A percentile compares a stretch with the other conserved stretches of the same genome.
Conservation (phyloP, 2,329 filamentous ascomycete genomes). For the Fusarium secorum region DNA sequence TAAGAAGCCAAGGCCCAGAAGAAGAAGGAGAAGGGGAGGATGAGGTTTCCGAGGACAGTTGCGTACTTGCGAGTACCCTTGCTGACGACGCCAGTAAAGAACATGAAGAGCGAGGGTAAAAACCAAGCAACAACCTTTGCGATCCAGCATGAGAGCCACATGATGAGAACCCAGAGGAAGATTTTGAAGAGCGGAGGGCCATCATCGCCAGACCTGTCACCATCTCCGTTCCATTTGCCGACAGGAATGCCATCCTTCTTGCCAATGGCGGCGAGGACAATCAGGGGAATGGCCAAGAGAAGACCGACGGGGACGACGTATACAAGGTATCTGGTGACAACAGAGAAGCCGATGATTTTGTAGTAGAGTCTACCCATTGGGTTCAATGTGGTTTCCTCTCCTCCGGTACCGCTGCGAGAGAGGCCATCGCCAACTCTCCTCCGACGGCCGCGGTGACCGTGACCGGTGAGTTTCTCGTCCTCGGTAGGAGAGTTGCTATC, state of each 20-base stretch:
- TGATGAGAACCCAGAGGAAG: constrained; percentile 73
- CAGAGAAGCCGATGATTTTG: constrained; percentile 69
- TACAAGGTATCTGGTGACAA: constrained; percentile 71
- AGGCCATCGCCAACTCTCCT: constrained; percentile 55
- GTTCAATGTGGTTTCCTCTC: constrained; percentile 67
- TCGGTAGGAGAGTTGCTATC: constrained; percentile 46
- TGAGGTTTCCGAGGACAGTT: constrained; percentile 68
- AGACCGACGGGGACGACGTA: constrained; percentile 71
- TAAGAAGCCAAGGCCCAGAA: constrained; percentile 72
- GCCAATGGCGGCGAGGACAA: constrained; percentile 59
- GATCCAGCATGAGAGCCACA: constrained; percentile 73
- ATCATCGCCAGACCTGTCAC: constrained; percentile 12
- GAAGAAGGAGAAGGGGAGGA: constrained; percentile 72
- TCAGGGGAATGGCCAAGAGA: constrained; percentile 67
- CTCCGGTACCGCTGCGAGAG: constrained; percentile 58
- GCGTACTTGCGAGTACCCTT: constrained; percentile 76
- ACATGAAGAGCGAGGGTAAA: constrained; percentile 70
- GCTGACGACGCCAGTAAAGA: constrained; percentile 73
- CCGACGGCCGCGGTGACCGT: constrained; percentile 55
- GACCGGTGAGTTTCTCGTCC: constrained; percentile 56
- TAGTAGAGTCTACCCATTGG: constrained; percentile 72
- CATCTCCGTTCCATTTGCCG: constrained; percentile 12
- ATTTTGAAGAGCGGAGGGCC: constrained; percentile 66
- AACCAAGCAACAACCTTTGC: constrained; percentile 70
- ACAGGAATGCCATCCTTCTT: constrained; percentile 33